These are phyloP conservation scores for Fusarium sp. DNA, from an alignment of 2,329 filamentous ascomycete genomes.

Conservation along the genomic window DNA sequence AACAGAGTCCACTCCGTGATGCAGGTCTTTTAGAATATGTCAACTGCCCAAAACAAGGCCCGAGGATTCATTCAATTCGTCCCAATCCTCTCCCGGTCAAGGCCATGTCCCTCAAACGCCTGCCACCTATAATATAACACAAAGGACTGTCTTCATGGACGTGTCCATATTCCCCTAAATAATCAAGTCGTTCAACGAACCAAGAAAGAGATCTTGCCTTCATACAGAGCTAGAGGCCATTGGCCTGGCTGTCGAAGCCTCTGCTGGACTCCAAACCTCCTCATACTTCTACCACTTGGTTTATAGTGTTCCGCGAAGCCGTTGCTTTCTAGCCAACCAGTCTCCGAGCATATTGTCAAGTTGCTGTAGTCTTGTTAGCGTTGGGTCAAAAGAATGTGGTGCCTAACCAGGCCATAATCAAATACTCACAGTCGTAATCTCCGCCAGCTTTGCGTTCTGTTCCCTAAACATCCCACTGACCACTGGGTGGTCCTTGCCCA, in stretches of 20 bases:
- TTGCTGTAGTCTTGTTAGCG: slow-evolving; percentile 64
- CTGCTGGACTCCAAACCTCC: slow-evolving; percentile 5
- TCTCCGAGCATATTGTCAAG: slow-evolving; percentile 88
- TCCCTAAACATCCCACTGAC: slow-evolving; percentile 85
- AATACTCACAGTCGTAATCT: slow-evolving; percentile 79
- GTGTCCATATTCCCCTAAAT: slow-evolving; percentile 46
- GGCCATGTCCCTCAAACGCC: slow-evolving; percentile 46
- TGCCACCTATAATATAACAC: slow-evolving; percentile 47
- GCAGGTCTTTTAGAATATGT: slow-evolving; percentile 11
- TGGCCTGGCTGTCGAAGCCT: slow-evolving; percentile 19
- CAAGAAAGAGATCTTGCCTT: slow-evolving; percentile 38
- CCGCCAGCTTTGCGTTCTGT: slow-evolving; percentile 85
- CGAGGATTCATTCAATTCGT: slow-evolving; percentile 46
- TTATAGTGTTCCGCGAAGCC: slow-evolving; percentile 66
- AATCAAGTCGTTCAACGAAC: slow-evolving; percentile 49
- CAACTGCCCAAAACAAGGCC: slow-evolving; percentile 31
- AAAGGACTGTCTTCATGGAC: slow-evolving; percentile 43
- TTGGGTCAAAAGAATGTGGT: background rate
- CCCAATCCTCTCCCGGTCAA: slow-evolving; percentile 39
- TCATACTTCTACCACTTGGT: background rate
- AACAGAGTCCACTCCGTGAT: slow-evolving; percentile 16
- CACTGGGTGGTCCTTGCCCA: slow-evolving; percentile 86
- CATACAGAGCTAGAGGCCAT: slow-evolving; percentile 29
- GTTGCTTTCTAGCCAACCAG: slow-evolving; percentile 80
- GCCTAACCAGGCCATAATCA: background rate